Base-by-base conservation (phyloP, 257 asterid genomes). In the Catharanthus roseus region DNA sequence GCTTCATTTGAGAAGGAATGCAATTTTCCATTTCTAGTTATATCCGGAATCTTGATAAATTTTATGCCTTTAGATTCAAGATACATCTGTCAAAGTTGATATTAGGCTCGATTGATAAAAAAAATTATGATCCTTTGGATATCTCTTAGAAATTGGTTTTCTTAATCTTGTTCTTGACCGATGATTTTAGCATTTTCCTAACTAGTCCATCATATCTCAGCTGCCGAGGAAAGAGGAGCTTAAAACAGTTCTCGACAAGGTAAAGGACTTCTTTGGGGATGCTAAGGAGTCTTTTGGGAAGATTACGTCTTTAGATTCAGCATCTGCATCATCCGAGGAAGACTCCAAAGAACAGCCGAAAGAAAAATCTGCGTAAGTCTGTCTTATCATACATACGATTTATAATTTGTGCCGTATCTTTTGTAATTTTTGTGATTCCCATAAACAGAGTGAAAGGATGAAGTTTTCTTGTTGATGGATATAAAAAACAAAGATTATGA, bases 261-360 rank as follows among this genome's bases (percentile, higher is more conserved):
- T 93, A 82, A 90, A 89, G 83, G 96, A 86, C 81, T 93, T 90
- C 81, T 89, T 93, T 26, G 98, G 96, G 31, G 90, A 86, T 13
- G 97, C 96, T 36, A 89, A 89, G 82, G 97, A 93, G 78, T 90
- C 98, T 6, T 91, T 93, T 23, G 97, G 97, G 80, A 91, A 93
- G 88, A 75, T 93, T 74, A 81, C 97, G 9, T 81, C 86, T 70
- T 69, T 93, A 74, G 82, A 85, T 80, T 18, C 86, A 13, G 78
- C 64, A 54, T 68, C 85, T 1, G 95, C 85, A 72, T 75, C 85
- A n/a, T 33, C 90, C 0, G 86, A 86, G 67, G 90, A 82, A 80
- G 89, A 78, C 68, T 23, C 85, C 8, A 73, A 78, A 74, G 83
- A 82, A 74, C 74, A 80, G 19, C 66, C 90, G 41, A 79, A 78